These are phyloP conservation scores for Arachis hypogaea DNA, from an alignment of 306 rosid genomes.

Conservation along the genomic window DNA sequence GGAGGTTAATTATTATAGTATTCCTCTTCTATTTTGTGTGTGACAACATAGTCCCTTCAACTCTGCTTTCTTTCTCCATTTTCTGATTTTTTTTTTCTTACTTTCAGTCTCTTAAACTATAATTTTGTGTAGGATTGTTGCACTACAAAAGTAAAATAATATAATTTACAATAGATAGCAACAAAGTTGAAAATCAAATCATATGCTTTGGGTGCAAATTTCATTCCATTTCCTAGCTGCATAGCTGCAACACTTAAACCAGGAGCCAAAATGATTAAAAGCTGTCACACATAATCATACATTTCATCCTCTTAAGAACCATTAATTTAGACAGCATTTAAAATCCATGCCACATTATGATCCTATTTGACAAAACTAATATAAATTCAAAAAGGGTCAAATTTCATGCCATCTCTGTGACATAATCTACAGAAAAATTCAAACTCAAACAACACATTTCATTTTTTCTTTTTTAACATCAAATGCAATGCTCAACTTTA, in stretches of 20 bases:
- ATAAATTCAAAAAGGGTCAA: conserved; percentile 1
- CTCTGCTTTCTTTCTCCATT: too few species aligned
- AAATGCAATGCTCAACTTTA: background rate
- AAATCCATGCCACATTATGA: conserved; percentile 16
- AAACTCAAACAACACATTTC: background rate
- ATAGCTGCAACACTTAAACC: background rate
- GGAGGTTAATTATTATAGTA: too few species aligned
- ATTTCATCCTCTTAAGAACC: background rate
- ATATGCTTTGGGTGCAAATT: background rate
- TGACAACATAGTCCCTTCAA: too few species aligned
- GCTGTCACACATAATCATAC: conserved; percentile 6
- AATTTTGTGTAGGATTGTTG: too few species aligned
- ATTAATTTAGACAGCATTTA: conserved; percentile 17
- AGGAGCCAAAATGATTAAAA: conserved; percentile 36
- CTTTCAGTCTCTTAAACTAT: too few species aligned
- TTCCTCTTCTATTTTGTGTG: too few species aligned
- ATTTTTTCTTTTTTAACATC: background rate
- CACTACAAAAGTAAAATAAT: too few species aligned
- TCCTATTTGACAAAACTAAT: background rate
- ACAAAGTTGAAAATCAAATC: background rate
- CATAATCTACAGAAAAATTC: background rate
- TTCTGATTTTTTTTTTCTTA: too few species aligned
- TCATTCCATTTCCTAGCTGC: too few species aligned
- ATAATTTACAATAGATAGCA: background rate
- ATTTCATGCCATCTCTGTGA: conserved; percentile 13